phyloP scores from a whole-genome alignment of 345 rosid genomes.

The Streptanthus diversifolius region DNA sequence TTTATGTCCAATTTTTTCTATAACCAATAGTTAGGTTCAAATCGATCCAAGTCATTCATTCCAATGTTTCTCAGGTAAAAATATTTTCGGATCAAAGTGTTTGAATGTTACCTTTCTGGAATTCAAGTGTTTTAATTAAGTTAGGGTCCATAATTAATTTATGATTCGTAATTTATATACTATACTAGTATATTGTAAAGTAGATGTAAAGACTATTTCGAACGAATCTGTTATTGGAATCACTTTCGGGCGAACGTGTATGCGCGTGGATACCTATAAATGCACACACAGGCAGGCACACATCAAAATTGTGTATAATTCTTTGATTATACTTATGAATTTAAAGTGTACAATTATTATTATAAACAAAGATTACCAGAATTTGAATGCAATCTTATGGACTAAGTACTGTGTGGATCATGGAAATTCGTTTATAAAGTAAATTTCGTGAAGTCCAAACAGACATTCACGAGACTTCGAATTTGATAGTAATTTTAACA shows the following conservation, averaged over 20 bases:
- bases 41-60: not conserved
- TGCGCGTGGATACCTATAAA: not conserved
- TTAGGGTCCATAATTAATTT: not conserved
- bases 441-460: too few species aligned
- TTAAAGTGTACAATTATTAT: not conserved
- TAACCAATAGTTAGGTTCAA: not conserved
- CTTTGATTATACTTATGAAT: not conserved
- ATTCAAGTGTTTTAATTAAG: not conserved
- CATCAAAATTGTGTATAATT: not conserved
- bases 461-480: too few species aligned
- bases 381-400: too few species aligned
- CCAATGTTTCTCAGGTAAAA: not conserved
- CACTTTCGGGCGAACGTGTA: not conserved
- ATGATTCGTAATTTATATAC: not conserved
- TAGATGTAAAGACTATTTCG: not conserved
- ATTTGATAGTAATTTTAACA: too few species aligned
- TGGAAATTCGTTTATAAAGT: too few species aligned
- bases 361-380: not conserved
- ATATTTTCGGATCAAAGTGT: not conserved
- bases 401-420: too few species aligned
- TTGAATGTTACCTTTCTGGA: not conserved
- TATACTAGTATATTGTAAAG: not conserved
- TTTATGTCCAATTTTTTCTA: not conserved
- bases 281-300: not conserved
- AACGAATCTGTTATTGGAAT: slow-evolving; percentile 3